Conservation (phyloP, 139 green algal genomes). For the Gonium pectorale region DNA sequence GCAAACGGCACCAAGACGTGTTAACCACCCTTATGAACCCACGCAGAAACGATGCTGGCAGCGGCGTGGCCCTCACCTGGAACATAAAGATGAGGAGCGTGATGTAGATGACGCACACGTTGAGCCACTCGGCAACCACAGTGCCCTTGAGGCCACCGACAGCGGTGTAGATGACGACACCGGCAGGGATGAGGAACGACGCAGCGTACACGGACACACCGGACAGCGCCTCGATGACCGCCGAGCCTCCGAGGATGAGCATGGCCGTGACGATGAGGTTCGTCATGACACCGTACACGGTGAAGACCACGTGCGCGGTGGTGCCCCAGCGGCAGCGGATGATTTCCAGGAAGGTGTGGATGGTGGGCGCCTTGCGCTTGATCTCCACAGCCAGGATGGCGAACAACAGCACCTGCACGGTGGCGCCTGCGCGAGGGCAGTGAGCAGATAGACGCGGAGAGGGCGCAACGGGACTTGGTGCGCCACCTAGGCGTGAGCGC, state of each 20-base stretch:
- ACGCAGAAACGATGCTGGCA: background rate
- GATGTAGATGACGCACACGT: conserved; percentile 91
- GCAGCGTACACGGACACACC: conserved; percentile 66
- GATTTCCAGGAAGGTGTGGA: conserved; percentile 95
- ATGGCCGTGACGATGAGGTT: conserved; percentile 94
- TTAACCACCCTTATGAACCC: background rate
- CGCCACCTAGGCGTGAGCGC: too few relatives aligned
- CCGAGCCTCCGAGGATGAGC: conserved; percentile 91
- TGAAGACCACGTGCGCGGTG: conserved; percentile 85
- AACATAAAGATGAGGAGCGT: conserved; percentile 90
- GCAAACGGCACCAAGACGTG: too few relatives aligned
- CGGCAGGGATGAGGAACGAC: conserved; percentile 78
- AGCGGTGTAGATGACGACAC: conserved; percentile 93
- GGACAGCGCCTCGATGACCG: conserved; percentile 87
- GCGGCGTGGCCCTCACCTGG: conserved; percentile 15
- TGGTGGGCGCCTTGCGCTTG: conserved; percentile 93
- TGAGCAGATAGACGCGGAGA: too few relatives aligned
- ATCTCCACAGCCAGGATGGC: conserved; percentile 94
- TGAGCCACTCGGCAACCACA: conserved; percentile 83
- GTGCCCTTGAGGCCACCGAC: conserved; percentile 94
- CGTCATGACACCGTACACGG: conserved; percentile 87
- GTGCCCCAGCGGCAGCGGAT: conserved; percentile 80
- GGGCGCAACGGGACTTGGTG: too few relatives aligned
- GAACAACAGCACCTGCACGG: conserved; percentile 95
- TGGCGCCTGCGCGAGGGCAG: conserved; percentile 72